Base-by-base conservation (phyloP, 2,329 filamentous ascomycete species). In the Alternaria tenuissima region DNA sequence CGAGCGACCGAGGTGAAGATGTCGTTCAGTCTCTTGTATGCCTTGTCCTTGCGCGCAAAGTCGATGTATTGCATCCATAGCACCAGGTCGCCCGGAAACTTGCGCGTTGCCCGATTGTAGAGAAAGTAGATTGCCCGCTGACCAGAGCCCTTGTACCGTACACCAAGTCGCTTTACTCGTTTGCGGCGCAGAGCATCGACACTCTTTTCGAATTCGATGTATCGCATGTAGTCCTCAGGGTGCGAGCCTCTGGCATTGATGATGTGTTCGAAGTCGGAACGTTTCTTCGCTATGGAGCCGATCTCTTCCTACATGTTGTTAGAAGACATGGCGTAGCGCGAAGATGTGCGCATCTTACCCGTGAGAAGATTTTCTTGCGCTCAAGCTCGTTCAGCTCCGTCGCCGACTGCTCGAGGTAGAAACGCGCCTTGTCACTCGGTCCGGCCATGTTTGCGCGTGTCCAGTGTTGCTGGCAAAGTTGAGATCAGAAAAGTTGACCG, bases 301-400 rank as follows among this genome's bases (percentile, higher is more conserved):
- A 99, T 97, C 66, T 99, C 94, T 67, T 96, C 91, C 89, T 95
- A 44, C 41, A 12, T 2, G 22, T 7, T 20, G 49, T 68, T 55
- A 66, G 66, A 44, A 39, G 30, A 20, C n/a, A 26, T 44, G 49
- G 24, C 14, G 7, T 46, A 54, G 47, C 28, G 52, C 48, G 30
- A 24, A 44, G 7, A 41, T 38, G 14, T 11, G 26, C 14, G 12
- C 16, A 26, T 36, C 80, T 34, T 79, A 91, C 91, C 82, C 90
- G 89, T 62, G 86, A 88, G 81, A 99, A 99, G 69, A 99, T 91
- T 71, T 92, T 90, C 79, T 97, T 97, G 67, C 92, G 88, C 80
- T 96, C 91, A 79, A 93, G 96, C 73, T 97, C 93, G 64, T 93
- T 92, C 58, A 99, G 86, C 79, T 98, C 94, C 16, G 94, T 93